A percentile compares a stretch with the other conserved stretches of the same genome.
These are phyloP conservation scores for Diaporthe destruens DNA, from an alignment of 2,329 filamentous ascomycete genomes.

Conservation along the genomic window DNA sequence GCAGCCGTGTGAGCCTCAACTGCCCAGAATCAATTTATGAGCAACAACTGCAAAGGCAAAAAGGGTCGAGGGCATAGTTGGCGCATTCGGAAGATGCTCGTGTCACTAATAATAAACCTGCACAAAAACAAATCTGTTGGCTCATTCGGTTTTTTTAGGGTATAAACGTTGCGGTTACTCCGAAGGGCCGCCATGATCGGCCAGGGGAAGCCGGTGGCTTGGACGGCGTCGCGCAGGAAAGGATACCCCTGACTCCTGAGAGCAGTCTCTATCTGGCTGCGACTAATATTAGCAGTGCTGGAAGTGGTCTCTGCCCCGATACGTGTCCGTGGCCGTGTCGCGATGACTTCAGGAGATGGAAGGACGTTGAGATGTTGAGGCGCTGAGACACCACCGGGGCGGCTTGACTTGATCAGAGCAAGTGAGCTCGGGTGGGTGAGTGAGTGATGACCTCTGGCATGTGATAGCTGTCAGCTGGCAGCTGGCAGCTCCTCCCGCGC, in stretches of 20 bases:
- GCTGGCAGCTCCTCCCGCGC: conserved; percentile 3
- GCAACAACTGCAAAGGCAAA: not conserved
- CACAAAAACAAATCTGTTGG: not conserved
- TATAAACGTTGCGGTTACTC: not conserved
- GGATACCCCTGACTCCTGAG: conserved; percentile 29
- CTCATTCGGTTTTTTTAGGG: conserved; percentile 8
- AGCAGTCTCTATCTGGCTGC: not conserved
- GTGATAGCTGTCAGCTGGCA: conserved; percentile 36
- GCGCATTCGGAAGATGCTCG: not conserved
- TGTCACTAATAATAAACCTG: not conserved
- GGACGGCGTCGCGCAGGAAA: not conserved
- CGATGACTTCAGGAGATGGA: not conserved
- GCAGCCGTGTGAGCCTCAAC: not conserved
- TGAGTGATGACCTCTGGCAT: conserved; percentile 19
- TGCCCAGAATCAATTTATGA: not conserved
- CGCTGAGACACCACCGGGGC: not conserved
- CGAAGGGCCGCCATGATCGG: not conserved
- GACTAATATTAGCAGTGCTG: too few species aligned
- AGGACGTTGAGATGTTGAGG: not conserved
- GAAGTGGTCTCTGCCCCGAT: too few species aligned
- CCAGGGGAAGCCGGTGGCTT: conserved; percentile 3
- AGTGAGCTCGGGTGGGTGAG: not conserved
- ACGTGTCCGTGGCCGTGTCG: not conserved
- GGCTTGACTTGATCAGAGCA: not conserved
- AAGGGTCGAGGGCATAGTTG: not conserved